Base-by-base conservation (phyloP, 345 rosid species). In the Salix caprea region DNA sequence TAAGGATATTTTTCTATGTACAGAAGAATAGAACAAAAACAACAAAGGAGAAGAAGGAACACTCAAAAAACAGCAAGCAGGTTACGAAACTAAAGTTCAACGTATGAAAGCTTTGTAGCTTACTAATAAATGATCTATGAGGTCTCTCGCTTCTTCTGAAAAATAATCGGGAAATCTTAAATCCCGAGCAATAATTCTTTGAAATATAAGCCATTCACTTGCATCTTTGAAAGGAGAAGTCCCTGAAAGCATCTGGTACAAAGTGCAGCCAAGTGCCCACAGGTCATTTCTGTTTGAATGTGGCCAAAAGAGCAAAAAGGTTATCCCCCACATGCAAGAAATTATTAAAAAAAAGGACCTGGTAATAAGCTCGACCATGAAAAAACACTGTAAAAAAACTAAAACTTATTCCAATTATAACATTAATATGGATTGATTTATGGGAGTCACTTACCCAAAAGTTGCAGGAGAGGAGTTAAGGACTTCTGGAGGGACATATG, bases 231-330 rank as follows among this genome's bases (percentile, higher is more conserved):
- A 96, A 69, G 99, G 98, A 78, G 99, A 93, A 76, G 94, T 87
- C 85, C 99, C 99, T 50, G 97, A 93, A 89, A 96, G 99, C 98
- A 96, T 93, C 92, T 96, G 99, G 94, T 90, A 96, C 83, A 96
- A 86, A 36, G 94, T 96, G 89, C 99, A 96, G 87, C 99, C 99
- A 21, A 96, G 93, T 40, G 99, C 99, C 99, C 98, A 96, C 69
- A 91, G 94, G 79, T 96, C 99, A 83, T 93, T 93, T 88, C 99
- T 93, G 94, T 87, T 85, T 82, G 69, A 81, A 86, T 81, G 64
- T 64, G 81, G 66, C 73, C 81, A 83, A 82, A 39, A 83, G 67
- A 71, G 67, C 37, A 80, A 77, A 83, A 74, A 61, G 46, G 81
- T 78, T 77, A 83, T 72, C 82, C 70, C 18, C 77, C 74, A 84